A percentile compares a stretch with the other conserved stretches of the same genome.
phyloP scores from a whole-genome alignment of 2,329 filamentous ascomycete species.

The Trichoderma simmonsii region DNA sequence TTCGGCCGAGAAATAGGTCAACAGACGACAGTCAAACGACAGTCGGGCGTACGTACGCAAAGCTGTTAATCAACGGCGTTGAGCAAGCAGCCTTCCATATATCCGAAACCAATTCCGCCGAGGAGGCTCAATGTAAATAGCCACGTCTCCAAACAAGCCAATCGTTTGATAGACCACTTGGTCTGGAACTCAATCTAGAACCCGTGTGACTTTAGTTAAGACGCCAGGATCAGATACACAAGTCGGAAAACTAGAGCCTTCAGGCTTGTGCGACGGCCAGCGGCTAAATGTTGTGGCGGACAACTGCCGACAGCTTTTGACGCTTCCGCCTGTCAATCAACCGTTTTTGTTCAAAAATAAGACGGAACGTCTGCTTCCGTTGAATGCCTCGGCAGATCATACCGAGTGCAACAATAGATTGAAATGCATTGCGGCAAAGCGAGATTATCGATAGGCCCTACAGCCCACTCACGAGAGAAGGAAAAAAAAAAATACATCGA shows the following conservation, averaged over 20 bases:
- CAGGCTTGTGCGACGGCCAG: neutral
- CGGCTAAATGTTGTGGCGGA: neutral
- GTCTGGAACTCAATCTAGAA: neutral
- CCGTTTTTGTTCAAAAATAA: neutral
- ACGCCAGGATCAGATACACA: neutral
- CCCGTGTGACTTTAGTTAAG: neutral
- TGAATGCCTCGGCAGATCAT: neutral
- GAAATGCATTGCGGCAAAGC: neutral
- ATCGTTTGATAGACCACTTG: neutral
- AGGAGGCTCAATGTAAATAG: neutral
- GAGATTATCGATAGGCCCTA: neutral
- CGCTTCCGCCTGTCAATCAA: neutral
- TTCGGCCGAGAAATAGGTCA: neutral
- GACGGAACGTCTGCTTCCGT: neutral
- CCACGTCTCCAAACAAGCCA: neutral
- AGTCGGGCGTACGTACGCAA: neutral
- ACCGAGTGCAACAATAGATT: conserved; percentile 7
- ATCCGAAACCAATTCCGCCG: neutral
- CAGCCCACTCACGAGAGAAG: neutral
- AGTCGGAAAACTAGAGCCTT: neutral
- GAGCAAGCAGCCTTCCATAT: neutral
- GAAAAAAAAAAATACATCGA: neutral
- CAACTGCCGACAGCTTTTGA: neutral
- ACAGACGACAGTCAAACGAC: neutral
- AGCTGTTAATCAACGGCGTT: neutral